Base-by-base conservation (phyloP, 2,329 filamentous ascomycete genomes). In the Cladosporium sp. region DNA sequence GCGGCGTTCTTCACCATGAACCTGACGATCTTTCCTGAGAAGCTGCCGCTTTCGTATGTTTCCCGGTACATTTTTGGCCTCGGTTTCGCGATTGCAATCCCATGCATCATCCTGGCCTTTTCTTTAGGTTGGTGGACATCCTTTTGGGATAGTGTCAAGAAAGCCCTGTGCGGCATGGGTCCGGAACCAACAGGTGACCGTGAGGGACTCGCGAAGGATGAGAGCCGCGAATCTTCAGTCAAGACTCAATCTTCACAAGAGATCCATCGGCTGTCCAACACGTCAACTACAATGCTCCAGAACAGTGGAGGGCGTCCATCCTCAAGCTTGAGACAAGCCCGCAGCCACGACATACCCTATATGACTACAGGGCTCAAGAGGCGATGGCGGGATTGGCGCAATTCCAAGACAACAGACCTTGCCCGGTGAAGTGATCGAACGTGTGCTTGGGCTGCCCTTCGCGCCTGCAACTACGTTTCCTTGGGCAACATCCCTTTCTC, bases 1-100 rank as follows among this genome's bases (percentile, higher is more conserved):
- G 80, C 84, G 0, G 80, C 82, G 0, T 79, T 86, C 63, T 86
- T 87, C 71, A 81, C 83, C 1, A 84, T 87, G 71, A 83, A 85
- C 65, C 77, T 86, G 62, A 71, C 75, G 6, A 79, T 84, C 63
- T 85, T 84, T 65, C 81, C 81, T 0, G 16, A n/a, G 23, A 31
- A 31, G 2, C 31, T 35, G 16, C 5, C 18, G 21, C 29, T 55
- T 26, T 55, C 52, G 6, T 56, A 56, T 56, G 52, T 33, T 18
- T 29, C 52, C 2, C 12, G 18, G 11, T 56, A 56, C 8, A 31
- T 56, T 18, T 56, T 56, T 33, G 26, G 26, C 4, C 18, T 56
- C 18, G 52, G 52, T 21, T 33, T 56, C 6, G 52, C 52, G 6
- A 18, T 56, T 35, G 52, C 52, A 5, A 16, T 52, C 4, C 49